A percentile compares a stretch with the other conserved stretches of the same genome.
Conservation (phyloP, 441 rosid genomes). For the Melastoma candidum region DNA sequence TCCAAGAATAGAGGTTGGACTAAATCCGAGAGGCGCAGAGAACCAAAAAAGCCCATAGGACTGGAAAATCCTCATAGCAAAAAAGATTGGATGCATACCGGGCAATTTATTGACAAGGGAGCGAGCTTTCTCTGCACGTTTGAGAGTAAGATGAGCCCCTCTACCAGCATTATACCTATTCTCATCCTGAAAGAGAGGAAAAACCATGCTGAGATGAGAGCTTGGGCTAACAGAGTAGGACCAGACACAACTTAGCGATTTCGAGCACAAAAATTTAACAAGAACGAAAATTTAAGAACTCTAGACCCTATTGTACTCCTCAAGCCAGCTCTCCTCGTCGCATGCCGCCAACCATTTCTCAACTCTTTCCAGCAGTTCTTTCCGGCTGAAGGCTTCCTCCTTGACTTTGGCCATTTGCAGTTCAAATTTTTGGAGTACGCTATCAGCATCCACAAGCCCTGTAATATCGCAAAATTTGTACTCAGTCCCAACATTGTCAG, state of each 20-base stretch:
- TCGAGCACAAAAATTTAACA: background rate
- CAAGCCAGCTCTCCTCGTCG: constrained; percentile 97
- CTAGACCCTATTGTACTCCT: constrained; percentile 87
- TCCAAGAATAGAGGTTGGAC: too few relatives aligned
- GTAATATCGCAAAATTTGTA: constrained; percentile 8
- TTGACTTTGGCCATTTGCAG: constrained; percentile 66
- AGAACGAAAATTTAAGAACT: constrained; percentile 6
- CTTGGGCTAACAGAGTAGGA: too few relatives aligned
- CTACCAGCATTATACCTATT: constrained; percentile 93
- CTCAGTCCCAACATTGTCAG: background rate
- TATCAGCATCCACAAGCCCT: constrained; percentile 55
- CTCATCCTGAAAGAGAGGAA: constrained; percentile 48
- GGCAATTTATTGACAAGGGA: constrained; percentile 84
- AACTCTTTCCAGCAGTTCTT: constrained; percentile 80
- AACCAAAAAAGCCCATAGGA: too few relatives aligned
- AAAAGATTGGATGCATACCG: constrained; percentile 27
- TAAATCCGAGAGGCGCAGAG: too few relatives aligned
- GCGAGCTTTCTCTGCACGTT: constrained; percentile 99
- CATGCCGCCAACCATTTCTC: constrained; percentile 97
- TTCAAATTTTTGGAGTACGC: constrained; percentile 70
- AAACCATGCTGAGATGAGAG: background rate
- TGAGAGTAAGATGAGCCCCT: constrained; percentile 94
- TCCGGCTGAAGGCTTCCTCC: constrained; percentile 86
- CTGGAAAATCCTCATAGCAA: background rate
- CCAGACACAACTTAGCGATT: constrained; percentile 7